phyloP scores from a whole-genome alignment of 2,329 filamentous ascomycete species.

The Talaromyces sp. region DNA sequence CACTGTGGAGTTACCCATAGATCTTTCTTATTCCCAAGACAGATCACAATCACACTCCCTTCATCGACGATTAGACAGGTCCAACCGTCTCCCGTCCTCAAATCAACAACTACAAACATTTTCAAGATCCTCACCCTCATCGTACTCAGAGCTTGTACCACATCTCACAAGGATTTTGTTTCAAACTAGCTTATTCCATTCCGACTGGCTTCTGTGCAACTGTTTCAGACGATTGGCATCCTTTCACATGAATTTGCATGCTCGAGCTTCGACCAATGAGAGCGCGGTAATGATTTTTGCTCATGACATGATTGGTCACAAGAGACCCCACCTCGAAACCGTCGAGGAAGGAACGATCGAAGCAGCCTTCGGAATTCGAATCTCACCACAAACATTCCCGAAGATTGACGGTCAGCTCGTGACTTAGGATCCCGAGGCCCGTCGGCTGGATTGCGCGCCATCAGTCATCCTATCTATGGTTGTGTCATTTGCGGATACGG shows the following conservation, averaged over 20 bases:
- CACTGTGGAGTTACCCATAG: not conserved
- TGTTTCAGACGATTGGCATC: not conserved
- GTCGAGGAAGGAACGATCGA: not conserved
- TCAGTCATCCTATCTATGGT: not conserved
- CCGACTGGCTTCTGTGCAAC: not conserved
- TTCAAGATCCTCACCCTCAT: not conserved
- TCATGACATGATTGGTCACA: not conserved
- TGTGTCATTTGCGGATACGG: not conserved
- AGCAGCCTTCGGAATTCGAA: not conserved
- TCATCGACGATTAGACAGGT: not conserved
- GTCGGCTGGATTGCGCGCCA: no score
- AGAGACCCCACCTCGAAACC: not conserved
- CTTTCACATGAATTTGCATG: not conserved
- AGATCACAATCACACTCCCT: not conserved
- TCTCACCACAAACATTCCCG: not conserved
- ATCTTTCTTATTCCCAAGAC: not conserved
- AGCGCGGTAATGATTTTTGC: no score
- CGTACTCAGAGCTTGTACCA: not conserved
- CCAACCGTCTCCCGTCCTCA: not conserved
- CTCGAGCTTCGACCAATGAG: not conserved
- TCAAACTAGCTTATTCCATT: not conserved
- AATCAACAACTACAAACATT: not conserved
- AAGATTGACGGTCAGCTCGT: not conserved
- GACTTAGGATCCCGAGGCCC: not conserved
- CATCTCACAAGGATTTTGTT: not conserved